phyloP scores from a whole-genome alignment of 2,329 filamentous ascomycete genomes.

The Celoporthe dispersa region DNA sequence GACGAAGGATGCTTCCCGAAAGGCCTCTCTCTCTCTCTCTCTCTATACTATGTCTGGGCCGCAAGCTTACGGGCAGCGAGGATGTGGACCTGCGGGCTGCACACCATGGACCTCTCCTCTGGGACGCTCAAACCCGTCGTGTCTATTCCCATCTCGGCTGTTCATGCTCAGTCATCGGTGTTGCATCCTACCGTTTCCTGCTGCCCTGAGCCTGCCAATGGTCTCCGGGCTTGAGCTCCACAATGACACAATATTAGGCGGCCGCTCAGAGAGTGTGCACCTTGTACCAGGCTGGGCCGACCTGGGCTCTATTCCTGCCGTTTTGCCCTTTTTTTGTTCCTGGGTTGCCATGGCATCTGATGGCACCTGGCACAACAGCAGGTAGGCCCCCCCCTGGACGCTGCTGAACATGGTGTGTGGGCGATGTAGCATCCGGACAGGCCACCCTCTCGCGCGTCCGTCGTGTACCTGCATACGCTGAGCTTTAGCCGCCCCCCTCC shows the following conservation, averaged over 20 bases:
- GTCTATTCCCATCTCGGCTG: slow-evolving; percentile 20
- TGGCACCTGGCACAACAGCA: not conserved
- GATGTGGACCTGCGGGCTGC: not conserved
- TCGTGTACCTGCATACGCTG: slow-evolving; percentile 15
- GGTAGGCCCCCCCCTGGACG: too few species aligned
- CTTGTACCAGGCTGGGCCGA: not conserved
- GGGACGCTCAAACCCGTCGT: not conserved
- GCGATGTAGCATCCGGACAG: not conserved
- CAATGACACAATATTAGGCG: not conserved
- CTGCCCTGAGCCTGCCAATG: not conserved
- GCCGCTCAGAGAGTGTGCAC: not conserved
- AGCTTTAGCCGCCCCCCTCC: slow-evolving; percentile 27
- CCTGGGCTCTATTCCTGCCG: not conserved
- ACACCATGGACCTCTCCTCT: not conserved
- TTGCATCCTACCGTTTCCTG: slow-evolving; percentile 7
- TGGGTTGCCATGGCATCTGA: not conserved
- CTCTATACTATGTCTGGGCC: not conserved
- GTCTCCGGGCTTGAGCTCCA: slow-evolving; percentile 5
- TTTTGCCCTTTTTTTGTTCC: not conserved
- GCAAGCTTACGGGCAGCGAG: slow-evolving; percentile 8
- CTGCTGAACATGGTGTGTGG: not conserved
- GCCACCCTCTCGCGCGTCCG: not conserved
- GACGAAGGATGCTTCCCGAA: slow-evolving; percentile 4
- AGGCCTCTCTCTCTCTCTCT: not conserved
- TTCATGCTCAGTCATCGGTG: slow-evolving; percentile 14